Evolutionary conservation across 2,329 filamentous ascomycete species (phyloP), one percentile per base, ranked within the genome.

Genomic region (Hypoxylon sp.): DNA sequence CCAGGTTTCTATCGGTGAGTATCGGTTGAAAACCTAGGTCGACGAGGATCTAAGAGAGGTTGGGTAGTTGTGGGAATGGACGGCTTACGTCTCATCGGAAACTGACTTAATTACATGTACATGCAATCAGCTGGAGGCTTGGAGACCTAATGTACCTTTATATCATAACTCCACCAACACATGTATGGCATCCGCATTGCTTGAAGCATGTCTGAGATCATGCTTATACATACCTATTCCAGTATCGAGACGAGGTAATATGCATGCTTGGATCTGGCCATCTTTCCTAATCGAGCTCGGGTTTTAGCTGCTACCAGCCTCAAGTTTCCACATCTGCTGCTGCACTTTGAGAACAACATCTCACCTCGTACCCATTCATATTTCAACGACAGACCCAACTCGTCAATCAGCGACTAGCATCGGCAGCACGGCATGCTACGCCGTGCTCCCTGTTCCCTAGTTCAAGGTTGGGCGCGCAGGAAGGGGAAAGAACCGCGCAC

Each of bases 241-340:
- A 48, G 54, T 45, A 62, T 65, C 59, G 56, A 51, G 54, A 66
- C 41, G 54, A 66, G 56, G 56, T 45, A 56, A 41, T 62, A 61
- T 59, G 52, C 56, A 64, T 58, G 57, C 23, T 61, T 47, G 54
- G 64, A 63, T 64, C 63, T 60, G 47, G 45, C 59, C 63, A 68
- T 62, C 47, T 66, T 69, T 69, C 70, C 67, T 58, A 65, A 68
- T 58, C 53, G 58, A 67, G 65, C 48, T 67, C 55, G 37, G 30
- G 63, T 55, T 67, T 61, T 51, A 68, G 68, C 66, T 74, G 72
- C 72, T 69, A 69, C 71, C 67, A 72, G 74, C 74, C 72, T 74
- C 63, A 61, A 74, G 64, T 65, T 75, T 65, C 71, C 71, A 65
- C 55, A 62, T 69, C 54, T 52, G 39, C 32, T 45, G 59, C 48